Conservation (phyloP, 371 early-diverging fungal species). For the Fennellomyces sp. region DNA sequence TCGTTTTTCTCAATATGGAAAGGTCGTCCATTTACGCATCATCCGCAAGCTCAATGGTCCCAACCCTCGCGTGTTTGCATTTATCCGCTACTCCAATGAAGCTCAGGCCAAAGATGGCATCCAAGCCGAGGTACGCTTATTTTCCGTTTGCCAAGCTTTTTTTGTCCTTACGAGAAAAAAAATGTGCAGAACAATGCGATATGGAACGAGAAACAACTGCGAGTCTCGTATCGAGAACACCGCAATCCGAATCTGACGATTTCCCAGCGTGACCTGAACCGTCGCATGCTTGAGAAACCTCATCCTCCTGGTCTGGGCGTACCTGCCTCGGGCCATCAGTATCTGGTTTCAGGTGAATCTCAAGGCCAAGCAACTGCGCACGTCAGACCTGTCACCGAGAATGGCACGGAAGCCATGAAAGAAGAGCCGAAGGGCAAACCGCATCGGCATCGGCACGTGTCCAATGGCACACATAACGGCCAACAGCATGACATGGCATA, state of each 20-base stretch:
- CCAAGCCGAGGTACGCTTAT: slow-evolving; percentile 52
- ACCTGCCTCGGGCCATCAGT: slow-evolving; percentile 17
- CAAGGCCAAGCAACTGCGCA: too few relatives aligned
- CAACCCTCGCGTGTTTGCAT: slow-evolving; percentile 57
- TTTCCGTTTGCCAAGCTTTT: not conserved
- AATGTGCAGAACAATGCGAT: slow-evolving; percentile 8
- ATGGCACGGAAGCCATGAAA: too few relatives aligned
- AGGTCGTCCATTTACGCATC: slow-evolving; percentile 52
- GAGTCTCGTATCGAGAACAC: slow-evolving; percentile 20
- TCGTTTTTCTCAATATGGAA: slow-evolving; percentile 64
- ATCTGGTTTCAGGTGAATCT: slow-evolving; percentile 2
- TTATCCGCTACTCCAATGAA: slow-evolving; percentile 64
- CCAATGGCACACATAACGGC: too few relatives aligned
- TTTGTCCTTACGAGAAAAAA: too few relatives aligned
- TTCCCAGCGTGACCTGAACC: not conserved
- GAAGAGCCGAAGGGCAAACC: too few relatives aligned
- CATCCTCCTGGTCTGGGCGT: slow-evolving; percentile 25
- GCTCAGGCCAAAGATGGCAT: slow-evolving; percentile 58
- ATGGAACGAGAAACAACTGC: slow-evolving; percentile 10
- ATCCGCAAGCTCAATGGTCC: slow-evolving; percentile 37
- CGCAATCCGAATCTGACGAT: not conserved
- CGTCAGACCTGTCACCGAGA: too few relatives aligned
- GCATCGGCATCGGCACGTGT: too few relatives aligned
- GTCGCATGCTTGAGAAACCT: slow-evolving; percentile 9
- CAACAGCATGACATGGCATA: too few relatives aligned